These are phyloP conservation scores for Pseudogymnoascus sp. DNA, from an alignment of 2,329 filamentous ascomycete genomes.

Conservation along the genomic window DNA sequence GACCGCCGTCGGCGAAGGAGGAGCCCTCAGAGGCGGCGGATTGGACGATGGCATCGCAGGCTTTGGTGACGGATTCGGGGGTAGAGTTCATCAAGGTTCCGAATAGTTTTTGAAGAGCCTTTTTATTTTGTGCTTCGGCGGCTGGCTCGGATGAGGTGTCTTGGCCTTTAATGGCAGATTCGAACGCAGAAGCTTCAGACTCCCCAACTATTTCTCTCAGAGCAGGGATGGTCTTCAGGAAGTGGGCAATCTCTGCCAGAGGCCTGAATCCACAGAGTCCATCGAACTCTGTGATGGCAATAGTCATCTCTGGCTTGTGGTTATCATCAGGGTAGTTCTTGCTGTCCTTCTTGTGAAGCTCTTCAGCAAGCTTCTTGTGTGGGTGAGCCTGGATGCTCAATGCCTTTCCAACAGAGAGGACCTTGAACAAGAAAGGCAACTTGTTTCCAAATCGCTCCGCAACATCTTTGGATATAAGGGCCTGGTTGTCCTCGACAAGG, in stretches of 20 bases:
- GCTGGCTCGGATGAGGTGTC: slow-evolving; percentile 32
- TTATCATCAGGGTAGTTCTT: slow-evolving; percentile 99
- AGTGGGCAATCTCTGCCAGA: slow-evolving; percentile 76
- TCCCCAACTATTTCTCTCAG: slow-evolving; percentile 61
- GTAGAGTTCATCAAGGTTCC: slow-evolving; percentile 72
- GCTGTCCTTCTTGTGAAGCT: slow-evolving; percentile 75
- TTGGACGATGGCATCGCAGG: slow-evolving; percentile 60
- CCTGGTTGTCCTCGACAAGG: slow-evolving; percentile 77
- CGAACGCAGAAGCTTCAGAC: slow-evolving; percentile 49
- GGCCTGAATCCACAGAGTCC: slow-evolving; percentile 94
- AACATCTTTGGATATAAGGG: slow-evolving; percentile 67
- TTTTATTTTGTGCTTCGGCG: slow-evolving; percentile 59
- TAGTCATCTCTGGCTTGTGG: slow-evolving; percentile 99
- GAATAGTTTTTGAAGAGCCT: slow-evolving; percentile 67
- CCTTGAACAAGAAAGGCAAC: slow-evolving; percentile 95
- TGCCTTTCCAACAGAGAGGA: slow-evolving; percentile 90
- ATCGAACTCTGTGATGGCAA: slow-evolving; percentile 93
- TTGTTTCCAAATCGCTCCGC: slow-evolving; percentile 68
- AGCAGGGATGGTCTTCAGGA: slow-evolving; percentile 52
- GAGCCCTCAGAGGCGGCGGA: slow-evolving; percentile 60
- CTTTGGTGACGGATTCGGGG: slow-evolving; percentile 53
- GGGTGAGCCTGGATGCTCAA: slow-evolving; percentile 96
- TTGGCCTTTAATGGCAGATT: slow-evolving; percentile 44
- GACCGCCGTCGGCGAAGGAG: slow-evolving; percentile 67
- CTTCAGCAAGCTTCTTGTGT: slow-evolving; percentile 87